Conservation (phyloP, 495 filamentous ascomycete genomes). For the Hypoxylon cercidicola region DNA sequence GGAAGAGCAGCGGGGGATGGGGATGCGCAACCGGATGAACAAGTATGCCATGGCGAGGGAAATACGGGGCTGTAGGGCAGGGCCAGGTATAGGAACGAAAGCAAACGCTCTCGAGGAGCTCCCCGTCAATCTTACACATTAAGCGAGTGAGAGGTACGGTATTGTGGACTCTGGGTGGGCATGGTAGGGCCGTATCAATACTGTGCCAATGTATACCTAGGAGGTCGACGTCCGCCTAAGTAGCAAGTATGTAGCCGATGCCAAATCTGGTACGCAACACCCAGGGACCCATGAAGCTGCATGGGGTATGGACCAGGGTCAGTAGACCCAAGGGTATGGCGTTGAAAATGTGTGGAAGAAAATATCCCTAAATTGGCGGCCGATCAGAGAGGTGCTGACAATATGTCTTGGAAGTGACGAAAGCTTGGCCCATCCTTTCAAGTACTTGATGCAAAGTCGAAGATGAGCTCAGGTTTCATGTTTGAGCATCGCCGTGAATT, state of each 20-base stretch:
- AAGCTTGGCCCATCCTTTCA: slow-evolving; percentile 20
- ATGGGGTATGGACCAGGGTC: slow-evolving; percentile 37
- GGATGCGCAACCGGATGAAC: slow-evolving; percentile 16
- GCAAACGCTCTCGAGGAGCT: slow-evolving; percentile 28
- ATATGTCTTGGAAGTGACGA: slow-evolving; percentile 25
- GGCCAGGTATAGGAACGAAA: slow-evolving; percentile 30
- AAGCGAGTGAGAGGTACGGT: slow-evolving; percentile 34
- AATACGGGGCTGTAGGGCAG: slow-evolving; percentile 42
- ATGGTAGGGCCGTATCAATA: slow-evolving; percentile 22
- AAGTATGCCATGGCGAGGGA: slow-evolving; percentile 22
- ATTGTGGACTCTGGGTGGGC: slow-evolving; percentile 19
- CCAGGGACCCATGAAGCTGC: slow-evolving; percentile 28
- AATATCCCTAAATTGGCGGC: slow-evolving; percentile 37
- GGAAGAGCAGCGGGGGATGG: slow-evolving; percentile 31
- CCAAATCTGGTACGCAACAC: slow-evolving; percentile 31
- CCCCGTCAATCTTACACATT: slow-evolving; percentile 36
- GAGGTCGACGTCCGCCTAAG: slow-evolving; percentile 15
- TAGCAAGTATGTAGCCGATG: slow-evolving; percentile 31
- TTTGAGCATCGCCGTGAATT: background rate
- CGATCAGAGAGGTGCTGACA: slow-evolving; percentile 21
- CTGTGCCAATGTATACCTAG: slow-evolving; percentile 32
- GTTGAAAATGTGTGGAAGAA: slow-evolving; percentile 34
- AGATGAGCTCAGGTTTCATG: slow-evolving; percentile 2
- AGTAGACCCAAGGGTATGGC: slow-evolving; percentile 38
- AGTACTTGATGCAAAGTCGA: slow-evolving; percentile 7